A percentile compares a stretch with the other conserved stretches of the same genome.
These are phyloP conservation scores for Phytophthora megakarya DNA, from an alignment of 352 stramenopile species.

Conservation along the genomic window DNA sequence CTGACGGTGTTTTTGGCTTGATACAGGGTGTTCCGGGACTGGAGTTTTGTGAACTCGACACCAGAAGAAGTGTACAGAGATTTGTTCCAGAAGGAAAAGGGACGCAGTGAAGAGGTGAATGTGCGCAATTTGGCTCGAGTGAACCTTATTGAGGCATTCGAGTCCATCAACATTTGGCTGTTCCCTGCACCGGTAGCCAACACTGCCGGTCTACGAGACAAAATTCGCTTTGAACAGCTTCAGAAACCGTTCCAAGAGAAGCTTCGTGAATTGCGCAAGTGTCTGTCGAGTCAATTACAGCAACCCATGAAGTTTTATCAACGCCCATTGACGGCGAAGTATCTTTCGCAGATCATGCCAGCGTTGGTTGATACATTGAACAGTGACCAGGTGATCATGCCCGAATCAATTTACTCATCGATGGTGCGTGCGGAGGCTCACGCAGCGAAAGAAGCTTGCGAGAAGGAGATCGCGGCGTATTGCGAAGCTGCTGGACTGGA, in stretches of 20 bases:
- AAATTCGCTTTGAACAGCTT: constrained; percentile 87
- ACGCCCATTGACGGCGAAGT: constrained; percentile 68
- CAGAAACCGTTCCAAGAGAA: constrained; percentile 80
- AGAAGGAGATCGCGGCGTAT: constrained; percentile 65
- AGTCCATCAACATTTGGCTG: constrained; percentile 88
- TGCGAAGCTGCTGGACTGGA: constrained; percentile 69
- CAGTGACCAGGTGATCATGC: constrained; percentile 88
- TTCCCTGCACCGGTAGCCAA: constrained; percentile 83
- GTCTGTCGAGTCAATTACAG: constrained; percentile 69
- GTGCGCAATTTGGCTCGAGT: constrained; percentile 77
- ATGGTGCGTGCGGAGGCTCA: constrained; percentile 83
- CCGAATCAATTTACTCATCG: constrained; percentile 88
- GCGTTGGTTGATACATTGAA: constrained; percentile 81
- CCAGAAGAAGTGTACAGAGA: constrained; percentile 80
- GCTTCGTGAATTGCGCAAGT: constrained; percentile 73
- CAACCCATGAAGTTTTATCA: constrained; percentile 80
- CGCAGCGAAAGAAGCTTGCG: constrained; percentile 58
- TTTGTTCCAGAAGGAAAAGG: constrained; percentile 85
- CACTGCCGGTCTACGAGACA: constrained; percentile 77
- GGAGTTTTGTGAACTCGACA: constrained; percentile 87
- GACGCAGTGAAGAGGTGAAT: constrained; percentile 78
- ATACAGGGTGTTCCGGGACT: constrained; percentile 88
- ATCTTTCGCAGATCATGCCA: constrained; percentile 81
- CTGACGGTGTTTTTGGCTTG: too few species aligned
- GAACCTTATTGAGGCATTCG: constrained; percentile 80